These are phyloP conservation scores for Geotrichum aggregatum DNA, from an alignment of 1,139 yeast genomes.

Conservation along the genomic window DNA sequence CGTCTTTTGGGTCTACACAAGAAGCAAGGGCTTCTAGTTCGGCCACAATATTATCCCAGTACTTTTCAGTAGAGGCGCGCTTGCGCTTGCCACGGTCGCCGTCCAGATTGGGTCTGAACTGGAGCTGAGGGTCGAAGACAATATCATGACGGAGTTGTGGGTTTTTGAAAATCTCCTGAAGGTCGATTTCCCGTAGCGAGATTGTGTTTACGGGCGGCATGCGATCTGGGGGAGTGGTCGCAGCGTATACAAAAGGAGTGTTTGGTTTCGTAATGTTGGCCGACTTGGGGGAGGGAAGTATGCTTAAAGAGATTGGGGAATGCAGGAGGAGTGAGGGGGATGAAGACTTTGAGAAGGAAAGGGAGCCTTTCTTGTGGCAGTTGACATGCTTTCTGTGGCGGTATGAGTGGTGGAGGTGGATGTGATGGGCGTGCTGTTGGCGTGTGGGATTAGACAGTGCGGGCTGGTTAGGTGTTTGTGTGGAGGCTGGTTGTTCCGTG, in stretches of 20 bases:
- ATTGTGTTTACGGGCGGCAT: constrained; percentile 83
- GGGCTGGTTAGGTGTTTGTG: constrained; percentile 16
- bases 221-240: constrained; percentile 37
- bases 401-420: constrained; percentile 12
- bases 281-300: neutral
- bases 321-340: constrained; percentile 13
- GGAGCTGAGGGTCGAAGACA: constrained; percentile 85
- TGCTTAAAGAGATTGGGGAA: neutral
- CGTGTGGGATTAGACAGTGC: constrained; percentile 8
- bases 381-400: constrained; percentile 15
- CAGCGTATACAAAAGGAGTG: constrained; percentile 11
- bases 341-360: constrained; percentile 6
- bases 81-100: constrained; percentile 85
- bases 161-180: constrained; percentile 83
- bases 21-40: constrained; percentile 45
- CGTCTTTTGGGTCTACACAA: constrained; percentile 9
- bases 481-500: constrained; percentile 13
- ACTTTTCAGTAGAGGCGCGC: constrained; percentile 67
- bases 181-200: constrained; percentile 77
- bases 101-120: constrained; percentile 86
- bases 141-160: constrained; percentile 93
- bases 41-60: constrained; percentile 72
- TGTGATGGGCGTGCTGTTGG: constrained; percentile 7
- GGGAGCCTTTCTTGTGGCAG: constrained; percentile 13
- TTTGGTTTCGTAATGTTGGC: constrained; percentile 14